Evolutionary conservation across 2,329 filamentous ascomycete genomes (phyloP), one percentile per base, ranked within the genome.

Genomic region (Aspergillaceae sp.): DNA sequence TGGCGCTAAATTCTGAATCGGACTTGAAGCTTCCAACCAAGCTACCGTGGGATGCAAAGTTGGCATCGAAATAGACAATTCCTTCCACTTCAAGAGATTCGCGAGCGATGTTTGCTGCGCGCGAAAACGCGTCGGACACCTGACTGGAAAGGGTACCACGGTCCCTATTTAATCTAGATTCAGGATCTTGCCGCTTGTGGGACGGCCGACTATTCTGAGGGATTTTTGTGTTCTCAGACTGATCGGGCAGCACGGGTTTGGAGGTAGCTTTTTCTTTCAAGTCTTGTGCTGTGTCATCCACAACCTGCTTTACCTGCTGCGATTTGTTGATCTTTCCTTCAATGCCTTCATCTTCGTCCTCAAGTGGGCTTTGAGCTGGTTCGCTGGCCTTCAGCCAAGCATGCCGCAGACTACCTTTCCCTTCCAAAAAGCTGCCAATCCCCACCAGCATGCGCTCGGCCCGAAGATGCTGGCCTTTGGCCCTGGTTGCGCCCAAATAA

Each of bases 361-460:
- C n/a, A 11, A 8, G 5, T 3, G 26, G 28, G 3, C 29, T n/a
- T 19, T 38, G 26, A n/a, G 19, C 3, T 5, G 35, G 9, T 7
- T 47, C 45, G 2, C 28, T 30, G 8, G 41, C 33, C 19, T 41
- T n/a, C 11, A 52, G 41, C 51, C 54, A 54, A 2, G 49, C 46
- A 28, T 46, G 51, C 19, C 46, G 48, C 4, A 55, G 37, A 27
- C 36, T 58, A 5, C 63, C 64, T 37, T 64, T 70, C 4, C 69
- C 70, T 50, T 75, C 72, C 26, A 75, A 68, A 45, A 75, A 78
- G 4, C 67, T 59, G 0, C 71, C 71, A 7, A 79, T 60, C 0
- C 74, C 75, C 28, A 74, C 71, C 2, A 80, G 72, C 62, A 82
- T 80, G 30, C 75, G 69, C 47, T 77, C 76, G 3, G 75, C 72